Evolutionary conservation across 2,329 filamentous ascomycete species (phyloP).

Genomic region (Blastomyces silverae): DNA sequence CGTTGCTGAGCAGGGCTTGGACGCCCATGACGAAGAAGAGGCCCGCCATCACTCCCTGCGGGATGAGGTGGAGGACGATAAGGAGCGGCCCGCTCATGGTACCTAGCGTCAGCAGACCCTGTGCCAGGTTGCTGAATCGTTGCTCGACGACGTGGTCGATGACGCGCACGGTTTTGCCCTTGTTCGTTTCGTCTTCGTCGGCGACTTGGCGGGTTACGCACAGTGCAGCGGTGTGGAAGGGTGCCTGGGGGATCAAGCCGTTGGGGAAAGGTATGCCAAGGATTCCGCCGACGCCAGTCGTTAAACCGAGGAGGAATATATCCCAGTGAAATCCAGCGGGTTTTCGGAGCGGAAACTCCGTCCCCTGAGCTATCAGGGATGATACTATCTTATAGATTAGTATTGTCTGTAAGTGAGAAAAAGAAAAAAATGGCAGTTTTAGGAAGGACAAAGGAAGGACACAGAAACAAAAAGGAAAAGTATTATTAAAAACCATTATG

Average conservation of each 20-base stretch:
- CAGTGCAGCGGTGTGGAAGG: conserved; percentile 72
- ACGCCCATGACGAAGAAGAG: conserved; percentile 82
- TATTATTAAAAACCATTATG: conserved; percentile 59
- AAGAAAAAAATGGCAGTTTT: conserved; percentile 1
- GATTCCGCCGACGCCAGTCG: conserved; percentile 67
- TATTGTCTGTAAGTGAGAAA: conserved; percentile 19
- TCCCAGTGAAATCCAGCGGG: conserved; percentile 84
- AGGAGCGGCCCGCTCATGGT: conserved; percentile 73
- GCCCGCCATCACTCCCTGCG: conserved; percentile 70
- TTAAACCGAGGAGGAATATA: conserved; percentile 70
- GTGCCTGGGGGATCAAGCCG: conserved; percentile 74
- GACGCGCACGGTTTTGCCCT: conserved; percentile 55
- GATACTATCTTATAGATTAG: conserved; percentile 51
- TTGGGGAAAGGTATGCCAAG: conserved; percentile 76
- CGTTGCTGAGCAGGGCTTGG: conserved; percentile 68
- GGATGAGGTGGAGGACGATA: conserved; percentile 67
- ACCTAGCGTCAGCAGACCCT: conserved; percentile 69
- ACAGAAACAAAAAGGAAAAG: not conserved
- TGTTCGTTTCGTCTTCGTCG: conserved; percentile 52
- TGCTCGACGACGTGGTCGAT: conserved; percentile 61
- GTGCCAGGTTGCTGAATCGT: conserved; percentile 68
- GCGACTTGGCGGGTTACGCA: conserved; percentile 59
- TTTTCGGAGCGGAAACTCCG: conserved; percentile 72
- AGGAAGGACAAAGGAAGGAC: not conserved
- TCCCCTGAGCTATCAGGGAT: conserved; percentile 74